Evolutionary conservation across 805 yeast species (phyloP).

Genomic region (Schizosaccharomyces osmophilus): DNA sequence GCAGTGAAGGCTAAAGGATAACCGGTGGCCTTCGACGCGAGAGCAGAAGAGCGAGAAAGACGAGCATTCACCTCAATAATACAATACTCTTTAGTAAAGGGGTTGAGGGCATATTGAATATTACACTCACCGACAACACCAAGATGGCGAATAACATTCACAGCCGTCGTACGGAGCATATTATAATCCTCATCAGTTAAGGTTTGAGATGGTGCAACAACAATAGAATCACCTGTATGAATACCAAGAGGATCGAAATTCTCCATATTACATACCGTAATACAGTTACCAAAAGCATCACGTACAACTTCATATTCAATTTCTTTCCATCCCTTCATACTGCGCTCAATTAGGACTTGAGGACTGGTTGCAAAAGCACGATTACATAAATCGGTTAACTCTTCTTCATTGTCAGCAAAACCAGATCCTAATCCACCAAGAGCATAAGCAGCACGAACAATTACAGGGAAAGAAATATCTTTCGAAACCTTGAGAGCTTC

Average conservation of each 20-base stretch:
- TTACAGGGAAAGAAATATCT: slow-evolving; percentile 79
- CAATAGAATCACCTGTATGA: slow-evolving; percentile 97
- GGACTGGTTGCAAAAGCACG: slow-evolving; percentile 90
- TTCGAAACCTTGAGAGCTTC: slow-evolving; percentile 73
- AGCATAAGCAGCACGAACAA: slow-evolving; percentile 92
- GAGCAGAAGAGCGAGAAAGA: slow-evolving; percentile 86
- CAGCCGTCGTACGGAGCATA: slow-evolving; percentile 93
- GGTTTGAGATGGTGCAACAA: slow-evolving; percentile 96
- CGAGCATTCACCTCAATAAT: slow-evolving; percentile 96
- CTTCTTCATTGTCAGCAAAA: slow-evolving; percentile 69
- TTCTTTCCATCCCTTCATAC: slow-evolving; percentile 97
- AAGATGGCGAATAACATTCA: slow-evolving; percentile 85
- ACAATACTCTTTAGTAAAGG: slow-evolving; percentile 84
- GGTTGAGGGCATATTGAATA: slow-evolving; percentile 88
- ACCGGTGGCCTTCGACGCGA: slow-evolving; percentile 96
- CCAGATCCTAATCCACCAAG: slow-evolving; percentile 97
- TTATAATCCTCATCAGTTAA: slow-evolving; percentile 91
- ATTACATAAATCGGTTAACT: slow-evolving; percentile 60
- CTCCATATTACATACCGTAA: slow-evolving; percentile 97
- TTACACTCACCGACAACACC: slow-evolving; percentile 99
- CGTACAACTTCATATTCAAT: slow-evolving; percentile 96
- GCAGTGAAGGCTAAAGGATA: slow-evolving; percentile 97
- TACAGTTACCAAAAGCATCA: slow-evolving; percentile 88
- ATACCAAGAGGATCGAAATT: slow-evolving; percentile 95
- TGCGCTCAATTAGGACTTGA: slow-evolving; percentile 72